A percentile compares a stretch with the other conserved stretches of the same genome.
Conservation (phyloP, 139 green algal genomes). For the Pleodorina starrii region DNA sequence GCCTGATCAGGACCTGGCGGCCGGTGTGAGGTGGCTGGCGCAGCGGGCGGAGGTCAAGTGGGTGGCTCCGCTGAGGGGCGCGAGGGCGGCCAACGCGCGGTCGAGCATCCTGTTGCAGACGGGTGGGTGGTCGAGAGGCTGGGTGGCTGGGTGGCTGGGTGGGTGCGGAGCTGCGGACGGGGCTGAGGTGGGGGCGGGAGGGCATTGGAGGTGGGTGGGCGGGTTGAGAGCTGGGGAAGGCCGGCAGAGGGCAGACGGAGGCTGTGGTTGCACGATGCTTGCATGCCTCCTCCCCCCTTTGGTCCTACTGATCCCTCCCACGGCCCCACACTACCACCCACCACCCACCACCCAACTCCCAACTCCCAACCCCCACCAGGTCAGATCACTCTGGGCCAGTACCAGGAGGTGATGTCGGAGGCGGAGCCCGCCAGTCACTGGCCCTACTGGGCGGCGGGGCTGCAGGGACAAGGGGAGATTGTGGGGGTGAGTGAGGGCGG, state of each 20-base stretch:
- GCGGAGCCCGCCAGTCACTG: background rate
- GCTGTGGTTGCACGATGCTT: no score
- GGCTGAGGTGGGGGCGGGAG: no score
- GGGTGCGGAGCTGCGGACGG: no score
- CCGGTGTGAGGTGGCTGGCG: background rate
- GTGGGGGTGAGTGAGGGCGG: slow-evolving; percentile 33
- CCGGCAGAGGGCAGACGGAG: no score
- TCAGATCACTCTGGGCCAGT: background rate
- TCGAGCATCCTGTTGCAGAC: background rate
- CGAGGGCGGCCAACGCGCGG: background rate
- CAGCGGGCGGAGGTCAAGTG: background rate
- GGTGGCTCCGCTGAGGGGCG: background rate
- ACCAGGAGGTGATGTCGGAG: background rate
- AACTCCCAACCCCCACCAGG: background rate
- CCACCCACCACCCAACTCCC: no score
- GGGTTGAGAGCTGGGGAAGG: no score
- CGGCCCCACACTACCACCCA: no score
- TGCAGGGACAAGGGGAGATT: background rate
- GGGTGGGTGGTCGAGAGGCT: no score
- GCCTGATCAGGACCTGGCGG: background rate
- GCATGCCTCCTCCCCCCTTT: no score
- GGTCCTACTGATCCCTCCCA: no score
- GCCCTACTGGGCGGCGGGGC: slow-evolving; percentile 7
- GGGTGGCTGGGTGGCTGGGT: no score
- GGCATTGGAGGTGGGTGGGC: no score